Evolutionary conservation across 2,329 filamentous ascomycete genomes (phyloP), one percentile per base, ranked within the genome.

Genomic region (Diaporthe nobilis): DNA sequence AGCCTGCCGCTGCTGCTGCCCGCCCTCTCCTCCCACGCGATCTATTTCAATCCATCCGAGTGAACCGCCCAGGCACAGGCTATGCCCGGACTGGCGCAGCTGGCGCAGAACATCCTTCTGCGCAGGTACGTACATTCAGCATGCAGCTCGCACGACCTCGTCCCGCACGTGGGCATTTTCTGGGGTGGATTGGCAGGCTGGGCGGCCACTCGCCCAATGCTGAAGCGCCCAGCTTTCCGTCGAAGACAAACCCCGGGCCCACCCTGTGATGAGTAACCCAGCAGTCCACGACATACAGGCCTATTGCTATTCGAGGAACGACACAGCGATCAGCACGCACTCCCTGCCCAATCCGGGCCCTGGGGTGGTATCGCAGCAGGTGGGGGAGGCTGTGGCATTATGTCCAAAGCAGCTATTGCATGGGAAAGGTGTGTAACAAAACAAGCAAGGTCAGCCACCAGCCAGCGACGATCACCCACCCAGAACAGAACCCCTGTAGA

Each of bases 121-220:
- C 47, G 9, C 4, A 8, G 51, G 25, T 34, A 65, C 17, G 12
- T 31, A 22, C 25, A 25, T 25, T 17, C 44, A 44, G 13, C 60
- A 67, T 3, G 22, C 42, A 68, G 12, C 65, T 53, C 47, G 63
- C 63, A 13, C 63, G 31, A 68, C 65, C 20, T 68, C 28, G 31
- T 68, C 31, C 47, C 65, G 65, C 65, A 68, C 65, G 65, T 68
- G 49, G 65, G 49, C 47, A 70, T 28, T 42, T 70, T 70, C 65
- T 70, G 65, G 65, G 34, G 49, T n/a, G 65, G 49, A 15, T n/a
- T 60, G 53, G 53, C 53, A 5, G 53, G 28, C 9, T 39, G 28
- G 55, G 31, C 25, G 39, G 60, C 22, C 15, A 47, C 31, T 13
- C 34, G 20, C 8, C 42, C 20, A 12, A 10, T 55, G 65, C 49